Evolutionary conservation across 2,329 filamentous ascomycete genomes (phyloP), one percentile per base, ranked within the genome.

Genomic region (Atkinsonella texensis): DNA sequence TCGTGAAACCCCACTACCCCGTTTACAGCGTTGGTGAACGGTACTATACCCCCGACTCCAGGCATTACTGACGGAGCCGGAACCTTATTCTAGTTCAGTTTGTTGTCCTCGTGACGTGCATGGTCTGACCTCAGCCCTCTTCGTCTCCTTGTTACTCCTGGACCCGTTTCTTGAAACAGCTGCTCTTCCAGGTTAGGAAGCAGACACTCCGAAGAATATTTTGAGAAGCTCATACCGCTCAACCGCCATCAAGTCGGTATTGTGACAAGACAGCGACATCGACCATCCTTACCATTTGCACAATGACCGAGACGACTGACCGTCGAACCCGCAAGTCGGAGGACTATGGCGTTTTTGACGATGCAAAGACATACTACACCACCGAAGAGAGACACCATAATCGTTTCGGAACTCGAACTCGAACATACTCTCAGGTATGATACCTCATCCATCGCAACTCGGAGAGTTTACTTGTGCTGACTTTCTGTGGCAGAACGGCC

Each of bases 291-390:
- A 23, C n/a, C 3, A 28, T 50, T 32, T 28, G 51, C 57, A 53
- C 43, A 49, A 67, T 67, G 64, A 54, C 62, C 43, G 59, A 58
- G 41, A 57, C 60, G 32, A 56, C 56, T 35, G 56, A 60, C 54
- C 63, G 63, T 56, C 62, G 57, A 53, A 40, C 58, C 28, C 63
- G 63, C 54, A 66, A 68, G 41, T 74, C 71, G 8, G 67, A 70
- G 47, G 74, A 79, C 53, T 74, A 74, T 46, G 64, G 70, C 32
- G 71, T 79, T 46, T 80, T 70, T 56, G 76, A 79, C 54, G 76
- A 80, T 66, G 78, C 78, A 53, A 73, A 71, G 61, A 80, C 77
- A 23, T 81, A 81, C 61, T 81, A 81, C 56, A 68, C 74, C 35
- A 73, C 75, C 23, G 77, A 79, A 38, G 74, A 77, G 50, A 74